These are phyloP conservation scores for Peronosclerospora sorghi DNA, from an alignment of 352 stramenopile genomes.

Conservation along the genomic window DNA sequence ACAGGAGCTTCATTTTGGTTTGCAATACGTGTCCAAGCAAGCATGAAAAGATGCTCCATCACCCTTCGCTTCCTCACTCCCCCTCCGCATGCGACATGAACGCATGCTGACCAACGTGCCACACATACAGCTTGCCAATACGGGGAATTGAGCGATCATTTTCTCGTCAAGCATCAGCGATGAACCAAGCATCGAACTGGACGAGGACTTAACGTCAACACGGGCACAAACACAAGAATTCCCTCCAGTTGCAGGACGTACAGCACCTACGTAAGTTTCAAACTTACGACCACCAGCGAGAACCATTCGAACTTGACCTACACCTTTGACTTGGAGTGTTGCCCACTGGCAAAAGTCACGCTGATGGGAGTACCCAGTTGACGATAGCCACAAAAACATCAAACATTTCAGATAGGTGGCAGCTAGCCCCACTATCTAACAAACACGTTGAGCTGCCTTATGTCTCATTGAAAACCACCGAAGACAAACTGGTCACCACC, in stretches of 20 bases:
- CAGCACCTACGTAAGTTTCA: not conserved
- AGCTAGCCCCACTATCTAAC: not conserved
- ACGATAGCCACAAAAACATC: not conserved
- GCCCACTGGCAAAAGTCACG: not conserved
- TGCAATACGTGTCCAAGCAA: too few species aligned
- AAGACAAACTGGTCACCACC: not conserved
- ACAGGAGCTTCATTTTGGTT: too few species aligned
- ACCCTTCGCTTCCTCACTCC: too few species aligned
- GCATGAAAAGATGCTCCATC: too few species aligned
- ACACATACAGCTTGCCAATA: too few species aligned
- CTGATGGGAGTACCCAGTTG: not conserved
- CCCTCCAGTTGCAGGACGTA: not conserved
- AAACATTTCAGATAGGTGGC: not conserved
- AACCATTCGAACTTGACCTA: not conserved
- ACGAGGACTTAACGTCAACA: too few species aligned
- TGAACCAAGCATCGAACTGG: too few species aligned
- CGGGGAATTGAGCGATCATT: too few species aligned
- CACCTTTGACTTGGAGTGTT: not conserved
- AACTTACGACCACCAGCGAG: not conserved
- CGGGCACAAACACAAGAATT: not conserved
- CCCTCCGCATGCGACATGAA: too few species aligned
- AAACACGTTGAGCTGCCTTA: not conserved
- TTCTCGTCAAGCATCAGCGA: too few species aligned
- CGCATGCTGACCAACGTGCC: too few species aligned
- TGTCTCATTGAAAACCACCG: not conserved